Percentiles rank a stretch among this genome's conserved stretches.
Conservation (phyloP, 495 filamentous ascomycete species). For the Lepidopterella palustris region DNA sequence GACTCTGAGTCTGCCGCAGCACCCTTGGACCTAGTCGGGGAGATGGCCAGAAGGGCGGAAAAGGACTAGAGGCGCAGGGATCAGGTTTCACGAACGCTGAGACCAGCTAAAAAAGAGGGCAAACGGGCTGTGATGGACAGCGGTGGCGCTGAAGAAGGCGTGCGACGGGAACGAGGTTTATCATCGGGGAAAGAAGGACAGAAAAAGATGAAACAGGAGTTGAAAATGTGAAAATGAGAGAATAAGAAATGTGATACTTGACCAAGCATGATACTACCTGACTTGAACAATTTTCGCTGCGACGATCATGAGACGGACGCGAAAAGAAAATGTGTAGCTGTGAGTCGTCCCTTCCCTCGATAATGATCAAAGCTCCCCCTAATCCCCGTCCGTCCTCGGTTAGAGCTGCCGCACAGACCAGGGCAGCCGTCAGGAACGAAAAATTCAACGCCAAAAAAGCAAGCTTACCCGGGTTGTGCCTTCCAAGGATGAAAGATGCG, state of each 20-base stretch:
- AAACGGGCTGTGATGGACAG: neutral
- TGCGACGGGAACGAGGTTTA: neutral
- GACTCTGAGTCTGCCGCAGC: neutral
- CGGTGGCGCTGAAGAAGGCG: neutral
- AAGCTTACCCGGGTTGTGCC: no score
- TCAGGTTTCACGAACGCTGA: neutral
- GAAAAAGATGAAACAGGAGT: neutral
- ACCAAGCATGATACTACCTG: no score
- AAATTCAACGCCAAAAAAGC: neutral
- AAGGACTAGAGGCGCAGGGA: neutral
- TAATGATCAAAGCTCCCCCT: neutral
- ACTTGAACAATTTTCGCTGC: neutral
- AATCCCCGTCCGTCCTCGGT: neutral
- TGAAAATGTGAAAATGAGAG: neutral
- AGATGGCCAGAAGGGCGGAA: neutral
- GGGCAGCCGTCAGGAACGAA: neutral
- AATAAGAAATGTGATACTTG: no score
- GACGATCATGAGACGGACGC: neutral
- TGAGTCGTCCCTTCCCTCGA: neutral
- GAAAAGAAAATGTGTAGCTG: neutral
- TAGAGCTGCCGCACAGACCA: neutral
- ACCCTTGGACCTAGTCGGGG: neutral
- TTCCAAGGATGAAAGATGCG: no score
- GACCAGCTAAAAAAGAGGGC: neutral
- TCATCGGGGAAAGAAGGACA: neutral